Conservation (phyloP, 805 yeast genomes). For the Lipomyces kockii region DNA sequence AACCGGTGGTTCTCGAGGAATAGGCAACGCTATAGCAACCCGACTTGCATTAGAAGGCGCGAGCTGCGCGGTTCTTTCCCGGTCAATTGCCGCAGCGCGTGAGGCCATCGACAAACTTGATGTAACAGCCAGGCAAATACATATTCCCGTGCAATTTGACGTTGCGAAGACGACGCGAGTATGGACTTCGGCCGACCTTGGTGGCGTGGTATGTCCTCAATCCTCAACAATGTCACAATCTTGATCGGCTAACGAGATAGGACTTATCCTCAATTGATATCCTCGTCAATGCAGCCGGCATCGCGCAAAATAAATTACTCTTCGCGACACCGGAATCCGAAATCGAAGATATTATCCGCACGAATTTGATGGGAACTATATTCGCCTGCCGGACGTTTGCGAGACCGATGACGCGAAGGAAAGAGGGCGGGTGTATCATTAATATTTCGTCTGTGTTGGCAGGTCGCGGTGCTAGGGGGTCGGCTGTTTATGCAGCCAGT, state of each 20-base stretch:
- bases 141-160: slow-evolving; percentile 28
- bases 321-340: slow-evolving; percentile 49
- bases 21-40: slow-evolving; percentile 63
- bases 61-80: slow-evolving; percentile 56
- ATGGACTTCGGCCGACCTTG: slow-evolving; percentile 29
- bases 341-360: slow-evolving; percentile 54
- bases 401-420: slow-evolving; percentile 54
- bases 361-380: slow-evolving; percentile 68
- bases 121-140: slow-evolving; percentile 17
- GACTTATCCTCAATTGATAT: slow-evolving; percentile 46
- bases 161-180: slow-evolving; percentile 18
- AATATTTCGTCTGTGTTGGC: slow-evolving; percentile 73
- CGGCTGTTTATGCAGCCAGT: slow-evolving; percentile 63
- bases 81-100: slow-evolving; percentile 50
- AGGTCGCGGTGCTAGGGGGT: slow-evolving; percentile 44
- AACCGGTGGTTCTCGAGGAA: slow-evolving; percentile 68
- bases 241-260: background rate
- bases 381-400: slow-evolving; percentile 58
- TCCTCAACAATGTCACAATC: background rate
- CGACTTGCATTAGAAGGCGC: slow-evolving; percentile 58
- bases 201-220: slow-evolving; percentile 8
- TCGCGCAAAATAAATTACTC: slow-evolving; percentile 61
- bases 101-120: slow-evolving; percentile 36
- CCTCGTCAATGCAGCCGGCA: slow-evolving; percentile 62
- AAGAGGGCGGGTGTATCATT: slow-evolving; percentile 50